Percentiles rank a stretch among this genome's conserved stretches.
phyloP scores from a whole-genome alignment of 441 rosid species.

The Melastoma candidum region DNA sequence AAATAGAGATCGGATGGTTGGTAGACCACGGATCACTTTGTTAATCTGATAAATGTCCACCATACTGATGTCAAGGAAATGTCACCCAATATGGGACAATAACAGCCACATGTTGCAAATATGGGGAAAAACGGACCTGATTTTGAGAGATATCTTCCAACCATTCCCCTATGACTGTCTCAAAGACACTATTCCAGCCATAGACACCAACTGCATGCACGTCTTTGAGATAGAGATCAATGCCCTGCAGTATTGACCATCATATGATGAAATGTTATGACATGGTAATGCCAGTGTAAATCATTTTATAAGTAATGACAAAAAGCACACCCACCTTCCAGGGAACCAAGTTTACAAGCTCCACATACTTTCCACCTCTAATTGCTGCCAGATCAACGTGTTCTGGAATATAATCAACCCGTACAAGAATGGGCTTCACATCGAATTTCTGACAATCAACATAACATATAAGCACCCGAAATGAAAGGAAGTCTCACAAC shows the following conservation, averaged over 20 bases:
- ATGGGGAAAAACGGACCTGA: conserved; percentile 49
- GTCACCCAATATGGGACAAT: conserved; percentile 9
- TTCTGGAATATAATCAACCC: conserved; percentile 84
- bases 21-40: conserved; percentile 69
- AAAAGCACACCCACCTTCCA: too few species aligned
- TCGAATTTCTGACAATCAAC: conserved; percentile 65
- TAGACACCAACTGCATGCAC: conserved; percentile 83
- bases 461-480: conserved; percentile 7
- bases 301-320: too few species aligned
- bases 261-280: too few species aligned
- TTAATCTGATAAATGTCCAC: conserved; percentile 33
- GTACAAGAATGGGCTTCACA: conserved; percentile 70
- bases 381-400: conserved; percentile 89
- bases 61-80: too few species aligned
- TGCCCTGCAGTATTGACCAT: conserved; percentile 47
- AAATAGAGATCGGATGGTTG: conserved; percentile 68
- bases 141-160: conserved; percentile 94
- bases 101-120: conserved; percentile 7
- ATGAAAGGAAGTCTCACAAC: background rate
- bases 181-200: conserved; percentile 89
- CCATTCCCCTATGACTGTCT: conserved; percentile 92
- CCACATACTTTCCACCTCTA: conserved; percentile 81
- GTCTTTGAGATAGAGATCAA: conserved; percentile 88
- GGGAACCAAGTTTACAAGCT: conserved; percentile 25
- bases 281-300: too few species aligned